Percentiles rank a stretch among this genome's conserved stretches.
These are phyloP conservation scores for Diaporthe velutina DNA, from an alignment of 2,329 filamentous ascomycete genomes.

Conservation along the genomic window DNA sequence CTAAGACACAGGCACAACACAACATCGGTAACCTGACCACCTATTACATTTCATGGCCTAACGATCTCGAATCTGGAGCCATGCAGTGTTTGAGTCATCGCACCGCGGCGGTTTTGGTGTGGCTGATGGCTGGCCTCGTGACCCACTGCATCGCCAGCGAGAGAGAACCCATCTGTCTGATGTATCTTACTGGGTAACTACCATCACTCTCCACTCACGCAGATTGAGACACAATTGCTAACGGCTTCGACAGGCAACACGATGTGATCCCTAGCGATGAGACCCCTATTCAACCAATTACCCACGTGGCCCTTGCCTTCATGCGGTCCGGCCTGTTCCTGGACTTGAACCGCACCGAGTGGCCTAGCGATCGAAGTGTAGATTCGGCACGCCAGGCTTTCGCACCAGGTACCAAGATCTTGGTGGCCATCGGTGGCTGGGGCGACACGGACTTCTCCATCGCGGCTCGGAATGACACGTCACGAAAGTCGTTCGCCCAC, in stretches of 20 bases:
- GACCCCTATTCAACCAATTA: conserved; percentile 57
- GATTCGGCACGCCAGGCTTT: conserved; percentile 62
- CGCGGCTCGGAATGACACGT: conserved; percentile 64
- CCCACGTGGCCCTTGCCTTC: conserved; percentile 71
- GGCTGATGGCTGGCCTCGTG: conserved; percentile 22
- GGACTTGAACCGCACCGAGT: conserved; percentile 52
- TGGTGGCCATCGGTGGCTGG: conserved; percentile 83
- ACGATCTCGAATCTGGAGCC: neutral
- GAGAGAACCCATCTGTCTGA: conserved; percentile 49
- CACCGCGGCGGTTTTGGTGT: neutral
- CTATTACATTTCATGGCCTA: neutral
- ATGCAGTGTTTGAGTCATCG: neutral
- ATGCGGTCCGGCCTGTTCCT: conserved; percentile 68
- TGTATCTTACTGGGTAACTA: conserved; percentile 65
- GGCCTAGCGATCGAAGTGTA: conserved; percentile 68
- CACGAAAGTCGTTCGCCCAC: conserved; percentile 70
- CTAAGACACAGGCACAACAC: neutral
- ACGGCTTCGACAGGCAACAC: conserved; percentile 58
- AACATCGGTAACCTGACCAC: neutral
- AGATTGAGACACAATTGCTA: neutral
- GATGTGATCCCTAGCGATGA: conserved; percentile 53
- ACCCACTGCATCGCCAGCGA: neutral
- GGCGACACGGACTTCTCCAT: conserved; percentile 74
- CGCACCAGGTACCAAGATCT: conserved; percentile 67
- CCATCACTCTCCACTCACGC: neutral